Evolutionary conservation across 768 basidiomycete species (phyloP), one percentile per base, ranked within the genome.

Genomic region (Coprinopsis cinerea): DNA sequence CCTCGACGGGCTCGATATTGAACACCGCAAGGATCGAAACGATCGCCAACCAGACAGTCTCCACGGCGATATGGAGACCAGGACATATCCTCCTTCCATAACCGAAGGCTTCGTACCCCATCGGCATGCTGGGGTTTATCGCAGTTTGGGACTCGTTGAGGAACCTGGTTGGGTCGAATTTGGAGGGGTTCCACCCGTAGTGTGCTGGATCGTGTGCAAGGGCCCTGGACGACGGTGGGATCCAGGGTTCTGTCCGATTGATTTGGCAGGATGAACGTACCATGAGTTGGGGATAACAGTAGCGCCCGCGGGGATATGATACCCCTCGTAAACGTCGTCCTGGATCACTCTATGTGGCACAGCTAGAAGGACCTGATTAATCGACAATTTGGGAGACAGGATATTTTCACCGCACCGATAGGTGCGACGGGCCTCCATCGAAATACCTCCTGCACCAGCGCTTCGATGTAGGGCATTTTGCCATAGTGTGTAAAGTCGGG

Each of bases 21-120:
- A 67, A 69, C 1, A 59, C 57, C 2, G 67, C 52, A n/a, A 72
- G 55, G 2, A 67, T 54, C 5, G 63, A 64, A 9, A 64, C 64
- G 9, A 61, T 51, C 2, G 61, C 53, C 27, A 68, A 59, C 58
- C 60, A 64, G 9, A 67, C 17, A 1, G 61, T 58, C 4, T 62
- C 59, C 3, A 56, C 39, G 2, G 61, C 67, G 52, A 70, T 59
- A 30, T 65, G 58, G 18, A 53, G 40, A 0, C 65, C 71, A 18
- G 66, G 64, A 47, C 67, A 68, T 13, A 63, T 56, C 28, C 65
- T 64, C 15, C 48, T 24, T 24, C 48, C 48, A 22, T 22, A 49
- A 4, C 48, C 48, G n/a, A 49, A 49, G 2, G 26, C 20, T 4
- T 49, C 48, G 39, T 5, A n/a, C 2, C 48, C 48, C 48, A 40